Base-by-base conservation (phyloP, 345 rosid species). In the Cochlearia excelsa region DNA sequence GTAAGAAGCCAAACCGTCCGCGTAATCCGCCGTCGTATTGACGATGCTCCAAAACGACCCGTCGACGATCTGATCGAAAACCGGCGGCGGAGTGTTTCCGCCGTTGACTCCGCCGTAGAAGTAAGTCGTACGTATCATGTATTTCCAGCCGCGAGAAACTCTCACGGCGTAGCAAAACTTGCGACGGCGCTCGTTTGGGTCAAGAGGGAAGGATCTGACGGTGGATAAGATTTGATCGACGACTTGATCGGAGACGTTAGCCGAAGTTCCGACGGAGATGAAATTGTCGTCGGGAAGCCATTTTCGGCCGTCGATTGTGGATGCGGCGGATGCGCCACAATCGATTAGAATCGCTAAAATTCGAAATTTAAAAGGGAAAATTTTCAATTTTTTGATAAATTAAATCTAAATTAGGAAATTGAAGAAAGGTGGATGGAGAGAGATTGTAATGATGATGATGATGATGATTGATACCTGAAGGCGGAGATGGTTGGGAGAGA, bases 1-100 rank as follows among this genome's bases (percentile, higher is more conserved):
- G 35, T 79, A 81, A 38, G 90, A 72, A 26, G 83, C 58, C 51
- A 52, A 62, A n/a, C 86, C 87, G 41, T 61, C 62, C 16, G 69
- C 53, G 50, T 82, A 84, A 59, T 92, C 89, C 37, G 53, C 84
- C 1, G 94, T 86, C 33, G 98, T 92, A 53, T 88, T 83, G 53
- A 83, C 96, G 67, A 76, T 53, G 33, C 87, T 64, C 96, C 98
- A 88, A 0, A 79, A 33, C 2, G 95, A 84, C 1, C 98, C 98
- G 65, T 92, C 98, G 50, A 92, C 82, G 28, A 86, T 84, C 81
- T 92, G 95, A 69, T 92, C 95, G 39, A 92, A 92, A 3, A 88
- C 90, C 31, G 98, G 96, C 41, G 95, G 96, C 7, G 68, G 23
- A 37, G 60, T 62, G 45, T 10, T 67, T 6, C 46, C 51, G 6